phyloP scores from a whole-genome alignment of 1,139 yeast species.

The Groenewaldozyma auringiensis region DNA sequence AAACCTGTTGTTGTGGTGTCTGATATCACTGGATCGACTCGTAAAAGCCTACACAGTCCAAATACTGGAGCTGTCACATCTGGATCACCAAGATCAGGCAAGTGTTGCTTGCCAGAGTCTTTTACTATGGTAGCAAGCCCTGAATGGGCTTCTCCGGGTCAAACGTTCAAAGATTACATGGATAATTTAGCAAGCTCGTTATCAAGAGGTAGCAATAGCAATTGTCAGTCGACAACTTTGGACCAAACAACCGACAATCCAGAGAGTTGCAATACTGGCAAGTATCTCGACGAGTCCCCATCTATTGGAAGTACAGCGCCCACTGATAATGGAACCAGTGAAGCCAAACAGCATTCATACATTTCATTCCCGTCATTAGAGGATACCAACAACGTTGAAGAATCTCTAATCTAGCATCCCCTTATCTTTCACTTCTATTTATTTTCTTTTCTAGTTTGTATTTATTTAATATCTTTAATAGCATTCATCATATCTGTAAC shows the following conservation, averaged over 20 bases:
- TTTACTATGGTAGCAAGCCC: conserved; percentile 18
- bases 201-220: conserved; percentile 4
- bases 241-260: not conserved
- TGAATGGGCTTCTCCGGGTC: conserved; percentile 22
- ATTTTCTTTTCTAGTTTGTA: too few relatives aligned
- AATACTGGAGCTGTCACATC: not conserved
- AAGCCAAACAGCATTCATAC: not conserved
- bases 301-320: not conserved
- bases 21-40: too few relatives aligned
- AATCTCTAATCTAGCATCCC: not conserved
- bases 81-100: not conserved
- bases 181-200: conserved; percentile 5
- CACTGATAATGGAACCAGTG: not conserved
- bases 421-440: too few relatives aligned
- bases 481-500: too few relatives aligned
- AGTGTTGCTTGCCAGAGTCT: conserved; percentile 10
- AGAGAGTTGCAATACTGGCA: not conserved
- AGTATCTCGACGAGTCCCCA: not conserved
- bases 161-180: conserved; percentile 19
- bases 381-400: not conserved
- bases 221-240: too few relatives aligned
- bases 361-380: conserved; percentile 3
- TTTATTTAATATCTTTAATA: too few relatives aligned
- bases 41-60: too few relatives aligned
- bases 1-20: too few relatives aligned